Evolutionary conservation across 495 filamentous ascomycete genomes (phyloP), one percentile per base, ranked within the genome.

Genomic region (Cercophora newfieldiana): DNA sequence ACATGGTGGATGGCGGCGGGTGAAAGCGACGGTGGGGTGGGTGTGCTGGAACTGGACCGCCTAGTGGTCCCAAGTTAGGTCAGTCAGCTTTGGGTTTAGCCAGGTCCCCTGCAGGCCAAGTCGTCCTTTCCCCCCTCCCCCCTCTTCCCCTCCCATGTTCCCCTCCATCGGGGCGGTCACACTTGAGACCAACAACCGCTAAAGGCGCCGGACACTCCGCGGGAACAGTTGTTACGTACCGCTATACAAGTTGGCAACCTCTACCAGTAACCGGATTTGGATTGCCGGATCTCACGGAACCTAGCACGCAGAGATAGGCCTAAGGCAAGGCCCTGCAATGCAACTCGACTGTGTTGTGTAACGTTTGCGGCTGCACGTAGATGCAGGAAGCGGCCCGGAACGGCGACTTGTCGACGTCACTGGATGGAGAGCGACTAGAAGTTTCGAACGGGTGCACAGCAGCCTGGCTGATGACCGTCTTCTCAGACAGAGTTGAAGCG

Each of bases 331-430:
- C n/a, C n/a, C 58, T 47, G 58, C 55, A 60, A 60, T 48, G 30
- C 58, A 47, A 33, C 30, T 61, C 22, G 29, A 29, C n/a, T 24
- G 8, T 6, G 44, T 21, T 26, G 66, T 69, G 70, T 66, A 68
- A 72, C 63, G 53, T 59, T 22, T 28, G 54, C 61, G 47, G 54
- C 63, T 65, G 64, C 64, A 66, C 63, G 53, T 14, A 26, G 26
- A 68, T 68, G 70, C 65, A 66, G 63, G 64, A 69, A 25, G 8
- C n/a, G 63, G 63, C 61, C 66, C 71, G 57, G 59, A 56, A 51
- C 55, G 58, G 64, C 68, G 65, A 68, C 53, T 30, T 63, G 60
- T 49, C 69, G 71, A 71, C 69, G 71, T 71, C 69, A 71, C 69
- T 48, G 53, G 29, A 31, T 44, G 59, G 58, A 51, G 54, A 24